These are phyloP conservation scores for Xylaria venustula DNA, from an alignment of 495 filamentous ascomycete genomes.

Conservation along the genomic window DNA sequence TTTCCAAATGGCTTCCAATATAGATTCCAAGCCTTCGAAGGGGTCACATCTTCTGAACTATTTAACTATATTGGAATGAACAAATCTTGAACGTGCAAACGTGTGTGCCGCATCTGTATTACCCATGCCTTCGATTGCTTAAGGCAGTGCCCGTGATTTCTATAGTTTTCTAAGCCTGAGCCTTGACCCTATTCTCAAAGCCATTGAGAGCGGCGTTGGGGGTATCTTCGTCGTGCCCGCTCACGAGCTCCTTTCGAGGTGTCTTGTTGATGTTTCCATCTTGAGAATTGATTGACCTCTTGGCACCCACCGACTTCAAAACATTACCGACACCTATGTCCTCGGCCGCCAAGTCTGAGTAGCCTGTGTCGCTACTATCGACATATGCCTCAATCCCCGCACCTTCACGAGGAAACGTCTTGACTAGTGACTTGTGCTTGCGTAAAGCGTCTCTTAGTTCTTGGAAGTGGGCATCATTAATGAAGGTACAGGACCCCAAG, in stretches of 20 bases:
- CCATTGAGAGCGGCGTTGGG: slow-evolving; percentile 2
- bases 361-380: slow-evolving; percentile 59
- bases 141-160: not conserved
- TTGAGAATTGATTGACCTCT: not conserved
- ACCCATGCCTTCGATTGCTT: no score
- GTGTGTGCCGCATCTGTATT: no score
- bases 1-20: no score
- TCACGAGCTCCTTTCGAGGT: slow-evolving; percentile 4
- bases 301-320: not conserved
- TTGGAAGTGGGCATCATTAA: slow-evolving; percentile 53
- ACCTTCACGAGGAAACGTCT: slow-evolving; percentile 54
- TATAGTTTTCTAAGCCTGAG: slow-evolving; percentile 15
- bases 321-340: slow-evolving; percentile 7
- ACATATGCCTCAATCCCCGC: slow-evolving; percentile 61
- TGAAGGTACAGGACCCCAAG: slow-evolving; percentile 55
- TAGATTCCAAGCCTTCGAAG: no score
- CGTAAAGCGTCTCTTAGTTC: slow-evolving; percentile 52
- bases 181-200: slow-evolving; percentile 13
- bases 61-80: no score
- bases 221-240: slow-evolving; percentile 10
- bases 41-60: no score
- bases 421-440: slow-evolving; percentile 54
- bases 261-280: not conserved
- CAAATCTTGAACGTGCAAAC: no score
- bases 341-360: slow-evolving; percentile 20